Base-by-base conservation (phyloP, 2,329 filamentous ascomycete genomes). In the Xylaria sp. region DNA sequence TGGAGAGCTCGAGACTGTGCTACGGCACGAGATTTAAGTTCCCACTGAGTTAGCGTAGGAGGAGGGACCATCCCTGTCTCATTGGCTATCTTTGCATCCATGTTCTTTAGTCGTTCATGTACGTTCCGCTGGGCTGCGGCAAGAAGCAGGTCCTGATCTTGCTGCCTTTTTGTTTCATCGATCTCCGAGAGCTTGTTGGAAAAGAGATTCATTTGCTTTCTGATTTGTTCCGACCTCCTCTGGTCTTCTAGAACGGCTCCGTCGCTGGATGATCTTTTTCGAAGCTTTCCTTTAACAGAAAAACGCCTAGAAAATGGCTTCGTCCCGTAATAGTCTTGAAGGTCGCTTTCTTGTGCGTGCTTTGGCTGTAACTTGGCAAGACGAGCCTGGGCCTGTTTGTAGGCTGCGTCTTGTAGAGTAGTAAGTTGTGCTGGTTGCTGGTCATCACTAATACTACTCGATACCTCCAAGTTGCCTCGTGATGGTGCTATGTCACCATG, bases 61-160 rank as follows among this genome's bases (percentile, higher is more conserved):
- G 90, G 88, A 0, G 89, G 87, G 31, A 91, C 85, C 75, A 90
- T 90, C 63, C 93, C 93, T 1, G 92, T 95, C 60, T 95, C 87
- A 15, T 87, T 84, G 71, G 90, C 93, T 13, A 97, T 87, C 73
- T 89, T 90, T 77, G 94, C 89, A 67, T 98, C 95, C 84, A 97
- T 94, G 45, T 86, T 87, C 67, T 92, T 88, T 71, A 97, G 86
- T 47, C 87, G 88, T 22, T 89, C 89, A 71, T 90, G 89, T n/a
- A 97, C 95, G 71, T 97, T 97, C 50, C 91, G 89, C 75, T 94
- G 92, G 1, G 95, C 95, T 2, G 89, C 89, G 10, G 91, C 91
- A 70, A 97, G 83, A 0, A 98, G 82, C 1, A 86, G 84, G 61
- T 92, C 90, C 13, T 93, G 90, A 72, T 97, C 94, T 49, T 87